A percentile compares a stretch with the other conserved stretches of the same genome.
phyloP scores from a whole-genome alignment of 306 rosid genomes.

The Cucumis hystrix region DNA sequence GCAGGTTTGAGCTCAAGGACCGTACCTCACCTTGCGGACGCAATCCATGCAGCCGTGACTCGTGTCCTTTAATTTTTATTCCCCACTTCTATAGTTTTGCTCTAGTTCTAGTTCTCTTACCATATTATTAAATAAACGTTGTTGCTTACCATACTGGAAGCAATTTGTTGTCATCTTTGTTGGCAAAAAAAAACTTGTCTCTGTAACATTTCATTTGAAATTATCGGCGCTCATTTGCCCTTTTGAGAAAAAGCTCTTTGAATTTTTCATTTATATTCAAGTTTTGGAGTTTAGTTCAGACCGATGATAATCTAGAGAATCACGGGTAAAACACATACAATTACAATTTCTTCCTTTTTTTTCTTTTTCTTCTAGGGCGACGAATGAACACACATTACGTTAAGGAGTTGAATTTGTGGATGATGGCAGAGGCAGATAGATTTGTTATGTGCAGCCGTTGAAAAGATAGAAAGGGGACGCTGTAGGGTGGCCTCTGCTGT shows the following conservation, averaged over 20 bases:
- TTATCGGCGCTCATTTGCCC: too few species aligned
- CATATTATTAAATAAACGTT: background rate
- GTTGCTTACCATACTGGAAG: background rate
- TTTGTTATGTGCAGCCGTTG: conserved; percentile 39
- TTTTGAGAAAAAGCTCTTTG: background rate
- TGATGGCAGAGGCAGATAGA: background rate
- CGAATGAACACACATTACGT: too few species aligned
- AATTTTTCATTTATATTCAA: background rate
- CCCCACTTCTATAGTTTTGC: background rate
- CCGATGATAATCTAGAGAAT: background rate
- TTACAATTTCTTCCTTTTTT: too few species aligned
- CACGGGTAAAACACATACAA: background rate
- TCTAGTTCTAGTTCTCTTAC: background rate
- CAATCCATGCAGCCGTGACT: conserved; percentile 80
- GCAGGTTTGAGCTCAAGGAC: conserved; percentile 92
- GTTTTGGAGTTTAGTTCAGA: background rate
- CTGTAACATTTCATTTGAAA: background rate
- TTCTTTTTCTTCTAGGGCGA: background rate
- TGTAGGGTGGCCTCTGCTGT: conserved; percentile 15
- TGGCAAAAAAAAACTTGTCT: background rate
- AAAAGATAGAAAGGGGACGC: conserved; percentile 66
- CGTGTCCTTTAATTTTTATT: conserved; percentile 14
- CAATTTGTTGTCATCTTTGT: background rate
- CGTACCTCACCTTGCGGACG: conserved; percentile 81
- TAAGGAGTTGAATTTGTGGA: background rate